These are phyloP conservation scores for Globisporangium ultimum DNA, from an alignment of 352 stramenopile species.

Conservation along the genomic window DNA sequence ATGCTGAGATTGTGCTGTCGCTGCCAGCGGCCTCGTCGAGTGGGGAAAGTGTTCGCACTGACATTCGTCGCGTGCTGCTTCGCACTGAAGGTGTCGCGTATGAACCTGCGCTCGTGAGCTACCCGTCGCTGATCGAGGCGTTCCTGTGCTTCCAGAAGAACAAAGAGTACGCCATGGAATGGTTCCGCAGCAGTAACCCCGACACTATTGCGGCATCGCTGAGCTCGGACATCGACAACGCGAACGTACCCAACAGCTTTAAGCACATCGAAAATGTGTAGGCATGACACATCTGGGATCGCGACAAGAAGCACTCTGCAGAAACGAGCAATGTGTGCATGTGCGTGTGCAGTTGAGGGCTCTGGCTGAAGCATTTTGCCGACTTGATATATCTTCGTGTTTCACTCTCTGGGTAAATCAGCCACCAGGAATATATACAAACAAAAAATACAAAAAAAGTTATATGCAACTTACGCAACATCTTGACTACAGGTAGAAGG, in stretches of 20 bases:
- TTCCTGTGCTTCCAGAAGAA: slow-evolving; percentile 85
- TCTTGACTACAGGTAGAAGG: background rate
- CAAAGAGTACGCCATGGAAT: slow-evolving; percentile 69
- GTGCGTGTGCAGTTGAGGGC: background rate
- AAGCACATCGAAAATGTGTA: slow-evolving; percentile 77
- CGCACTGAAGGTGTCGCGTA: slow-evolving; percentile 44
- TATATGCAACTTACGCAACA: background rate
- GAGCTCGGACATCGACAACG: slow-evolving; percentile 30
- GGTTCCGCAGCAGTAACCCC: slow-evolving; percentile 52
- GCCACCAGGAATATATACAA: no score
- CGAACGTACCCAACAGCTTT: slow-evolving; percentile 30
- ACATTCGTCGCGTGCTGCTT: slow-evolving; percentile 52
- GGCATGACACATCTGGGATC: background rate
- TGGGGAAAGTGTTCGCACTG: slow-evolving; percentile 43
- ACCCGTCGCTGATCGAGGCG: slow-evolving; percentile 56
- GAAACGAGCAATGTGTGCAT: background rate
- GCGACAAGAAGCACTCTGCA: background rate
- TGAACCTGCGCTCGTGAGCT: slow-evolving; percentile 42
- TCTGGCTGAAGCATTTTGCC: background rate
- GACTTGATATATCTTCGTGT: background rate
- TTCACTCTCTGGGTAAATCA: background rate
- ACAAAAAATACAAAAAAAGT: slow-evolving; percentile 6
- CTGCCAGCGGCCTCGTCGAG: slow-evolving; percentile 63
- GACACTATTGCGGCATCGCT: slow-evolving; percentile 17
- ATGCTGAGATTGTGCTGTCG: slow-evolving; percentile 71